phyloP scores from a whole-genome alignment of 306 rosid genomes.

The Vigna unguiculata region DNA sequence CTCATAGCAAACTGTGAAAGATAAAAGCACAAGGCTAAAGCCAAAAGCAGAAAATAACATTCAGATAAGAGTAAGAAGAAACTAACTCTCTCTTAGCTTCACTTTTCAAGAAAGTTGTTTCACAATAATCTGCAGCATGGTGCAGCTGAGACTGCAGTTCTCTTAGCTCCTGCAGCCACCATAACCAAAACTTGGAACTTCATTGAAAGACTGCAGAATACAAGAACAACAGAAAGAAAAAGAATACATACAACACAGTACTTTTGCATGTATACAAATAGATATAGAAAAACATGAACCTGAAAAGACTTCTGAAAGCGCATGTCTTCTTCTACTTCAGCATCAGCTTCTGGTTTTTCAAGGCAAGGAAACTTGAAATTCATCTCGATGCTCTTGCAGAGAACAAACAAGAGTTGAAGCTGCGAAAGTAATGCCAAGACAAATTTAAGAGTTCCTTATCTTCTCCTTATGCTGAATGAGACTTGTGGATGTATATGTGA shows the following conservation, averaged over 20 bases:
- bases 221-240: background rate
- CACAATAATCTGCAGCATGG: constrained; percentile 88
- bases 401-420: constrained; percentile 27
- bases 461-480: constrained; percentile 30
- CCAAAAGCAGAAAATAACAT: constrained; percentile 1
- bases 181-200: background rate
- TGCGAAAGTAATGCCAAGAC: constrained; percentile 14
- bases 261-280: background rate
- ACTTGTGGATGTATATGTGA: constrained; percentile 14
- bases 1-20: constrained; percentile 36
- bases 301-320: constrained; percentile 69
- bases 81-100: constrained; percentile 76
- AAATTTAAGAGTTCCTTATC: constrained; percentile 39
- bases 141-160: constrained; percentile 84
- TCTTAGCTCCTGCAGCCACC: constrained; percentile 67
- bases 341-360: constrained; percentile 53
- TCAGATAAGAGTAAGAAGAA: background rate
- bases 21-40: constrained; percentile 23
- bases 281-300: constrained; percentile 51
- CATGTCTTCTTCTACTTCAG: constrained; percentile 45
- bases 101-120: constrained; percentile 71
- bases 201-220: background rate
- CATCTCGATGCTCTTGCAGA: constrained; percentile 52
- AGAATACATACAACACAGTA: background rate
- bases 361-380: constrained; percentile 45